phyloP scores from a whole-genome alignment of 2,329 filamentous ascomycete species.

The Aspergillus eucalypticola region DNA sequence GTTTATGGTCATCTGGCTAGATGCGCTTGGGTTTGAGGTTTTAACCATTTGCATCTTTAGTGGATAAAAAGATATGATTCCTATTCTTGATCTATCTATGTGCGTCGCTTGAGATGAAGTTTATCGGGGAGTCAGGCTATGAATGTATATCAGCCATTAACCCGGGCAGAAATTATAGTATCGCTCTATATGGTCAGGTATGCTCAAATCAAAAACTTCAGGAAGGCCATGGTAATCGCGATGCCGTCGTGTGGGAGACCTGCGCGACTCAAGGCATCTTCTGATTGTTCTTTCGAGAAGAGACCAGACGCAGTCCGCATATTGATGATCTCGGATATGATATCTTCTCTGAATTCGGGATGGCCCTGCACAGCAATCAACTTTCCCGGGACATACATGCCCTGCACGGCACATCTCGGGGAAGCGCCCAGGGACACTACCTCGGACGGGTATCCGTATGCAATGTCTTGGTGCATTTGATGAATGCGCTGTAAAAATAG shows the following conservation, averaged over 20 bases:
- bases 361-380: conserved; percentile 82
- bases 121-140: neutral
- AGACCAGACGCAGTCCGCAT: conserved; percentile 66
- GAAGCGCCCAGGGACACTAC: conserved; percentile 66
- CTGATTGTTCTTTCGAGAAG: conserved; percentile 67
- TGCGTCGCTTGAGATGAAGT: neutral
- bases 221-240: conserved; percentile 69
- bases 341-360: conserved; percentile 75
- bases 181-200: neutral
- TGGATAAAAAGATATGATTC: neutral
- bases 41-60: neutral
- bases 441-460: conserved; percentile 63
- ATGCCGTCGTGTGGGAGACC: conserved; percentile 74
- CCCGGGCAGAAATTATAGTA: neutral
- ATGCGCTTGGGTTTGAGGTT: neutral
- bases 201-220: conserved; percentile 70
- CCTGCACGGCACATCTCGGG: conserved; percentile 70
- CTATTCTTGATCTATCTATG: neutral
- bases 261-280: conserved; percentile 68
- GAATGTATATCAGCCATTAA: neutral
- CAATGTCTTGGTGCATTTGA: conserved; percentile 84
- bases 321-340: conserved; percentile 68
- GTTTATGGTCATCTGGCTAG: neutral
- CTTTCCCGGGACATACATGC: conserved; percentile 68
- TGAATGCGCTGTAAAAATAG: conserved; percentile 54